Evolutionary conservation across 768 basidiomycete genomes (phyloP).

Genomic region (Termitomyces sp.): DNA sequence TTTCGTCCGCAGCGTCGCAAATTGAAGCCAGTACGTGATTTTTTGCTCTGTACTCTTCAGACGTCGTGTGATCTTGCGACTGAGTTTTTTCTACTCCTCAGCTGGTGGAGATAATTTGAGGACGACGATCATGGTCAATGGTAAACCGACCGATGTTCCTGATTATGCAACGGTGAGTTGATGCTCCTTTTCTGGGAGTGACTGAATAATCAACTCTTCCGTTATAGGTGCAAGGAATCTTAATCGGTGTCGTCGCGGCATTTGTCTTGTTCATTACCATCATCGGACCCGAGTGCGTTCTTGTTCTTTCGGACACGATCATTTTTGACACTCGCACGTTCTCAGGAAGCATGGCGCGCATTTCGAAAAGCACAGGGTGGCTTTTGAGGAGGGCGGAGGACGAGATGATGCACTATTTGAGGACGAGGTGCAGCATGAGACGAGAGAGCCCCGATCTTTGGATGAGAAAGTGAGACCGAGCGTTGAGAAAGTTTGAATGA

Average conservation of each 20-base stretch:
- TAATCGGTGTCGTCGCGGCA: slow-evolving; percentile 77
- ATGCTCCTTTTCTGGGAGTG: background rate
- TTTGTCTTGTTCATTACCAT: slow-evolving; percentile 74
- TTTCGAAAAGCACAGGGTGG: slow-evolving; percentile 79
- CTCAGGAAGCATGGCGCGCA: slow-evolving; percentile 64
- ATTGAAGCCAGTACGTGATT: slow-evolving; percentile 64
- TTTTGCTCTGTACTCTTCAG: too few species aligned
- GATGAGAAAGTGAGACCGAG: slow-evolving; percentile 6
- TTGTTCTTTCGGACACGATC: background rate
- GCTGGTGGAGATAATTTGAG: slow-evolving; percentile 58
- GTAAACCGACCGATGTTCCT: slow-evolving; percentile 36
- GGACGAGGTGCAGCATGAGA: slow-evolving; percentile 10
- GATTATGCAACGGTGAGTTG: slow-evolving; percentile 54
- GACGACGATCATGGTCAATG: slow-evolving; percentile 43
- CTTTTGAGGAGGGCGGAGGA: slow-evolving; percentile 70
- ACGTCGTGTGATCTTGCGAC: slow-evolving; percentile 10
- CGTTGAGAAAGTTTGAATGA: background rate
- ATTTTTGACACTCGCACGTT: background rate
- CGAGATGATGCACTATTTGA: slow-evolving; percentile 35
- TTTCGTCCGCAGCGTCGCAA: slow-evolving; percentile 70
- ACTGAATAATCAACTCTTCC: slow-evolving; percentile 5
- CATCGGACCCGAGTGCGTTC: slow-evolving; percentile 68
- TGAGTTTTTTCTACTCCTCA: slow-evolving; percentile 6
- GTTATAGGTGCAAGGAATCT: slow-evolving; percentile 74
- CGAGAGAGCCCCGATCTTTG: background rate